Conservation (phyloP, 306 rosid genomes). For the Castanea sativa region DNA sequence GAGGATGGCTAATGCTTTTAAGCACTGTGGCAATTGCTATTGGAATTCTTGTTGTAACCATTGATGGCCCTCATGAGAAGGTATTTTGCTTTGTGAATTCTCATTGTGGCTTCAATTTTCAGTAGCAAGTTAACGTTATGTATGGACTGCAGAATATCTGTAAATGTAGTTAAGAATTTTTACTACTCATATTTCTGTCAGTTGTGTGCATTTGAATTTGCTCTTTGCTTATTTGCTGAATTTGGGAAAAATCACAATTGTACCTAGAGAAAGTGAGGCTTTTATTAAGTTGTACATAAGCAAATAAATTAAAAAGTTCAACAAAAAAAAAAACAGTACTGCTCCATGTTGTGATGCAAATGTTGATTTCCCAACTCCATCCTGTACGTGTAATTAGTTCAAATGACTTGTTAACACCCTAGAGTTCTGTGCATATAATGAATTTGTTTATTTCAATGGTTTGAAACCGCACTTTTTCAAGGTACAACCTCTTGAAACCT, state of each 20-base stretch:
- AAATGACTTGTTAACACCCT: not conserved
- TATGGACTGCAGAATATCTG: not conserved
- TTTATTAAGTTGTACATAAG: too few species aligned
- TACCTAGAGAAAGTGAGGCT: too few species aligned
- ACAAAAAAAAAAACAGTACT: too few species aligned
- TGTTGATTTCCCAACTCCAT: not conserved
- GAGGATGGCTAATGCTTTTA: conserved; percentile 87
- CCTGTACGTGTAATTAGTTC: not conserved
- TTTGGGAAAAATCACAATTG: too few species aligned
- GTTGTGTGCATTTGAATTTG: too few species aligned
- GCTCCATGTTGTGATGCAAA: not conserved
- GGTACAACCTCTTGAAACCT: too few species aligned
- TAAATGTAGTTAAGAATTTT: not conserved
- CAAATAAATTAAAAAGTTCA: too few species aligned
- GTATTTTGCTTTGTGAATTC: conserved; percentile 34
- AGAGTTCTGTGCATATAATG: not conserved
- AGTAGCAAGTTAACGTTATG: not conserved
- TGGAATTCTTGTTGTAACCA: conserved; percentile 60
- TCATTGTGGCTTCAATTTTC: not conserved
- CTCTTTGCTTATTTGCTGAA: too few species aligned
- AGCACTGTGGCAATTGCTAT: conserved; percentile 45
- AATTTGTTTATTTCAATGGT: too few species aligned
- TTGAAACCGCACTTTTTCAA: too few species aligned
- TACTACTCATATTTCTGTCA: not conserved
- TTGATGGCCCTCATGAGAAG: conserved; percentile 77